Conservation (phyloP, 495 filamentous ascomycete species). For the Parathielavia hyrcaniae region DNA sequence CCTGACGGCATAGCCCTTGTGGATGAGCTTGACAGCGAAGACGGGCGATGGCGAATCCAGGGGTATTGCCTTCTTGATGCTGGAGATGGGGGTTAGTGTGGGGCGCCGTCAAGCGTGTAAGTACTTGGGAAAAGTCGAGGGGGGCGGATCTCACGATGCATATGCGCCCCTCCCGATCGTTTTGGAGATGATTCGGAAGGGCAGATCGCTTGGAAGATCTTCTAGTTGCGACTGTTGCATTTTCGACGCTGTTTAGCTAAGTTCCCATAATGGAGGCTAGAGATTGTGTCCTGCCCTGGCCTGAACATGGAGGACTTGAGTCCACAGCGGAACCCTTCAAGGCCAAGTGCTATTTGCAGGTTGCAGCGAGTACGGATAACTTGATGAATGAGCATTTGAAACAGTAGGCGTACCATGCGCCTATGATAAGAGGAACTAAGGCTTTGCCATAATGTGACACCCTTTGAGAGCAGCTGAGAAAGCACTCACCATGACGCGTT, state of each 20-base stretch:
- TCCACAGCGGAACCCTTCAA: constrained; percentile 2
- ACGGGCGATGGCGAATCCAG: constrained; percentile 60
- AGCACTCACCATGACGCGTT: constrained; percentile 28
- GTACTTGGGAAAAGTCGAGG: constrained; percentile 6
- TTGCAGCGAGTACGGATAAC: no score
- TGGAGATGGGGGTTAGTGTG: constrained; percentile 35
- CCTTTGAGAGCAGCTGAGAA: not conserved
- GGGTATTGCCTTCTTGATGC: constrained; percentile 90
- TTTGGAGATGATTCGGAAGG: constrained; percentile 90
- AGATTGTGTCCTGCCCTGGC: constrained; percentile 7
- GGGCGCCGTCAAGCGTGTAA: constrained; percentile 4
- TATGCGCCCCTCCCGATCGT: constrained; percentile 96
- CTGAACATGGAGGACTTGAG: not conserved
- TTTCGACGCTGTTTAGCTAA: constrained; percentile 20
- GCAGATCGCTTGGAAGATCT: constrained; percentile 76
- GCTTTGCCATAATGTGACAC: not conserved
- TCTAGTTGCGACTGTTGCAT: constrained; percentile 78
- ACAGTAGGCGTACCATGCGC: not conserved
- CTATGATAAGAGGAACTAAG: not conserved
- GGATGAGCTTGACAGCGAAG: constrained; percentile 97
- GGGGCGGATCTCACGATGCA: constrained; percentile 66
- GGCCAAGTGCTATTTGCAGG: not conserved
- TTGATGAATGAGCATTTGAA: not conserved
- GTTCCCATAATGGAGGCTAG: not conserved
- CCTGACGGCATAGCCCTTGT: constrained; percentile 86